A percentile compares a stretch with the other conserved stretches of the same genome.
Evolutionary conservation across 2,329 filamentous ascomycete genomes (phyloP).

Genomic region (Chrysosporium queenslandicum): DNA sequence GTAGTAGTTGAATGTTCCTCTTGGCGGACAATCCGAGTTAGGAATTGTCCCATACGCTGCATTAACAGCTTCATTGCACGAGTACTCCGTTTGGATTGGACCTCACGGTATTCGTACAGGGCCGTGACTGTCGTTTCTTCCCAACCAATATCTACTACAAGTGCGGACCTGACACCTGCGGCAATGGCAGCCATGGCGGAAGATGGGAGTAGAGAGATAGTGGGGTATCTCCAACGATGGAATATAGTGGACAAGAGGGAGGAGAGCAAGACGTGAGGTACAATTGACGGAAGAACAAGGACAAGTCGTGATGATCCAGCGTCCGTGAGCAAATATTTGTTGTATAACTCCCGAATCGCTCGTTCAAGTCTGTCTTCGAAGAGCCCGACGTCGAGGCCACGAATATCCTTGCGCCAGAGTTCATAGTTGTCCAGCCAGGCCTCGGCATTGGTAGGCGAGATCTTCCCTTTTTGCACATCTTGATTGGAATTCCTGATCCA

Average conservation of each 20-base stretch:
- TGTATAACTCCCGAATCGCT: constrained; percentile 68
- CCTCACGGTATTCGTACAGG: constrained; percentile 82
- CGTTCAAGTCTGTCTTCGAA: constrained; percentile 82
- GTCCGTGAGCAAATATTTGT: constrained; percentile 54
- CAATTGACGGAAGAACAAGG: constrained; percentile 63
- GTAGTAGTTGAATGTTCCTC: constrained; percentile 20
- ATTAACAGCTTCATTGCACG: constrained; percentile 65
- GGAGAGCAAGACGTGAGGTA: constrained; percentile 70
- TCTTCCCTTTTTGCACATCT: constrained; percentile 33
- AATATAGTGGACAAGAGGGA: constrained; percentile 70
- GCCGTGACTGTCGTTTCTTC: constrained; percentile 75
- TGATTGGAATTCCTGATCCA: constrained; percentile 50
- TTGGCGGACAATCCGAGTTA: constrained; percentile 22
- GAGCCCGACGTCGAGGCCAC: constrained; percentile 62
- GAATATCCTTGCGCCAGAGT: constrained; percentile 69
- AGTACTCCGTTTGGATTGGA: constrained; percentile 58
- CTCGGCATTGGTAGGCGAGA: constrained; percentile 24
- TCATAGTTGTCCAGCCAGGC: constrained; percentile 47
- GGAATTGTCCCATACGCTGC: constrained; percentile 50
- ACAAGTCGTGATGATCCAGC: constrained; percentile 62
- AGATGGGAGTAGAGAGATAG: constrained; percentile 68
- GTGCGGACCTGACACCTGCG: constrained; percentile 72
- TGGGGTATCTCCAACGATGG: constrained; percentile 65
- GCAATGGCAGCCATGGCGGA: constrained; percentile 64
- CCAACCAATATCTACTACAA: constrained; percentile 90